phyloP scores from a whole-genome alignment of 2,329 filamentous ascomycete genomes.

The Beauveria pseudobassiana region DNA sequence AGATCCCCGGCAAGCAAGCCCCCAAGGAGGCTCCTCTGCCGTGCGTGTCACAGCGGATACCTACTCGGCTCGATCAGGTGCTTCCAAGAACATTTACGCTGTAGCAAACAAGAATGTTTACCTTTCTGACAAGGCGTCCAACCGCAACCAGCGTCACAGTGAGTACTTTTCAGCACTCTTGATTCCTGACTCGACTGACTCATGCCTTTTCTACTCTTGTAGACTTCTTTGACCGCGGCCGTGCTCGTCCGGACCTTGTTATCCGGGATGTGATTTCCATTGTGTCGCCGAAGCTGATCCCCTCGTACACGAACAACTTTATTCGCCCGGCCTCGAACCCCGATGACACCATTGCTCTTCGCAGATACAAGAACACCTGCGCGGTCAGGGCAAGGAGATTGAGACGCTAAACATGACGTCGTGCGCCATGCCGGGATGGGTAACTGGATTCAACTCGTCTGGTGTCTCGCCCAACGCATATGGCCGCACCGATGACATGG shows the following conservation, averaged over 20 bases:
- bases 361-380: neutral
- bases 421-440: neutral
- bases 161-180: neutral
- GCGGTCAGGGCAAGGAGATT: neutral
- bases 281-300: neutral
- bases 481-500: neutral
- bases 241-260: constrained; percentile 4
- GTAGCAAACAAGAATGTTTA: constrained; percentile 10
- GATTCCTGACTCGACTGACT: neutral
- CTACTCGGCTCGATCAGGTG: neutral
- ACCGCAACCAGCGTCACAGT: constrained; percentile 12
- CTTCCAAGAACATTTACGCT: neutral
- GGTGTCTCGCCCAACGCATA: neutral
- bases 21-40: neutral
- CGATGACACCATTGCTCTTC: neutral
- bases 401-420: neutral
- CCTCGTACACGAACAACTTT: neutral
- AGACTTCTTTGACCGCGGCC: constrained; percentile 12
- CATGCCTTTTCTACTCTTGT: neutral
- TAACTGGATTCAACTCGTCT: neutral
- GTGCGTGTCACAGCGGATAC: neutral
- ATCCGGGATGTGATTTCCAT: constrained; percentile 7
- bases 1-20: constrained; percentile 4
- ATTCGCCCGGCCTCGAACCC: neutral
- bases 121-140: constrained; percentile 8